A percentile compares a stretch with the other conserved stretches of the same genome.
phyloP scores from a whole-genome alignment of 2,329 filamentous ascomycete genomes.

The Colletotrichum liriopes region DNA sequence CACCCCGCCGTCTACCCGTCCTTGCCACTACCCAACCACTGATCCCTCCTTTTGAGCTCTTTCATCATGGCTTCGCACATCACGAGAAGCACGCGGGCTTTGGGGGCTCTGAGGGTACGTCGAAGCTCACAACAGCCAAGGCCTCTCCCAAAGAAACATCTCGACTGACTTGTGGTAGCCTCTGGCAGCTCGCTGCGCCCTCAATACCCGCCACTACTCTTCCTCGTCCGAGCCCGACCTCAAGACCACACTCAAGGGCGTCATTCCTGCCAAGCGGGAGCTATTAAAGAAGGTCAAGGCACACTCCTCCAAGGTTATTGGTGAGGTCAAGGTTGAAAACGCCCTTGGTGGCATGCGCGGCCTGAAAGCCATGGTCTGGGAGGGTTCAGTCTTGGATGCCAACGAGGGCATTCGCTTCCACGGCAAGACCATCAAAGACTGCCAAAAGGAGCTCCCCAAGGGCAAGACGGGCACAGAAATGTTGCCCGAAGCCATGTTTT shows the following conservation, averaged over 20 bases:
- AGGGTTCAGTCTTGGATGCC: constrained; percentile 95
- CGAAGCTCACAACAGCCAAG: too few species aligned
- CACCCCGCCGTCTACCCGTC: background rate
- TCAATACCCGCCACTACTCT: constrained; percentile 67
- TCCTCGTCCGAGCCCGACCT: constrained; percentile 86
- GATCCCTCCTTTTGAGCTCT: constrained; percentile 18
- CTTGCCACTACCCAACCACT: background rate
- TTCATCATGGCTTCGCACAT: constrained; percentile 75
- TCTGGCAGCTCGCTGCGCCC: constrained; percentile 48
- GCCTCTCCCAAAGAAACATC: too few species aligned
- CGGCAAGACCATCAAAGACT: constrained; percentile 97
- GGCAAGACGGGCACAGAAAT: constrained; percentile 94
- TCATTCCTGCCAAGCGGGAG: constrained; percentile 93
- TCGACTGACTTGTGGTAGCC: constrained; percentile 36
- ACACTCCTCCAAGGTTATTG: constrained; percentile 85
- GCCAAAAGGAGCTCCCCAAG: constrained; percentile 93
- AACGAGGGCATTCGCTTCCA: constrained; percentile 99
- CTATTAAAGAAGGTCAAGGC: constrained; percentile 95
- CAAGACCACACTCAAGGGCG: constrained; percentile 86
- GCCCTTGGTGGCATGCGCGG: constrained; percentile 97
- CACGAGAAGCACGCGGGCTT: constrained; percentile 73
- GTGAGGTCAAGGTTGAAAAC: constrained; percentile 94
- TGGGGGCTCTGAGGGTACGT: constrained; percentile 76
- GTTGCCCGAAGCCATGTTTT: constrained; percentile 99
- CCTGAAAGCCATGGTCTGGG: constrained; percentile 98